Base-by-base conservation (phyloP, 148 eudicot species). In the Rhododendron vialii region DNA sequence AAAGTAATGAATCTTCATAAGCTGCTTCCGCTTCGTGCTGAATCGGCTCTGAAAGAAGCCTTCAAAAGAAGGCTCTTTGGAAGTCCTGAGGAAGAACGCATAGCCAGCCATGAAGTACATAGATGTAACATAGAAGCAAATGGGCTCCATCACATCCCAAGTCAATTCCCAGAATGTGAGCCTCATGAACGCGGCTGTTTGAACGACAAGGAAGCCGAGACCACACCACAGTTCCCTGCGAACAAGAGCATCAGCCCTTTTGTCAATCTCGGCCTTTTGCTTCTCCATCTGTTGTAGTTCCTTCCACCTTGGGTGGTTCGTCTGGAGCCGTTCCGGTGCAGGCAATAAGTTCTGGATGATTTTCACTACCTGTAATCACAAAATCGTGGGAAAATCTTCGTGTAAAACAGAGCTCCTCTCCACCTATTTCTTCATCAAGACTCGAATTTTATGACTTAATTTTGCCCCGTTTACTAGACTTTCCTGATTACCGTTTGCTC, bases 121-220 rank as follows among this genome's bases (percentile, higher is more conserved):
- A 2, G 99, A 96, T 1, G 99, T 94, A 24, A 94, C 98, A 57
- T 92, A 96, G 88, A 96, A 95, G 89, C 99, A 96, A 86, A 96
- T 93, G 11, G 99, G 99, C 83, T 96, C 99, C 99, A 98, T 98
- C 3, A 98, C 99, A 89, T 98, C 99, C 99, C 99, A 98, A 0
- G 98, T 86, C 1, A 98, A 93, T 86, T 98, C 99, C 98, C 99
- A 98, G 80, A 95, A 98, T 24, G 99, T 98, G 9, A 95, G 91
- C 90, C 98, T 92, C 95, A 95, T 94, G 91, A 98, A 98, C 2
- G 89, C 96, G 0, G 94, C 95, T 0, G 99, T 98, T 84, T 95
- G 99, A 59, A 90, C 87, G 45, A 90, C 89, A 63, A 98, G 84
- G 92, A 86, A 94, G 26, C 95, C 96, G 10, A 98, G 89, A 69